Percentiles rank a stretch among this genome's conserved stretches.
Evolutionary conservation across 2,329 filamentous ascomycete genomes (phyloP).

Genomic region (Nothopassalora personata): DNA sequence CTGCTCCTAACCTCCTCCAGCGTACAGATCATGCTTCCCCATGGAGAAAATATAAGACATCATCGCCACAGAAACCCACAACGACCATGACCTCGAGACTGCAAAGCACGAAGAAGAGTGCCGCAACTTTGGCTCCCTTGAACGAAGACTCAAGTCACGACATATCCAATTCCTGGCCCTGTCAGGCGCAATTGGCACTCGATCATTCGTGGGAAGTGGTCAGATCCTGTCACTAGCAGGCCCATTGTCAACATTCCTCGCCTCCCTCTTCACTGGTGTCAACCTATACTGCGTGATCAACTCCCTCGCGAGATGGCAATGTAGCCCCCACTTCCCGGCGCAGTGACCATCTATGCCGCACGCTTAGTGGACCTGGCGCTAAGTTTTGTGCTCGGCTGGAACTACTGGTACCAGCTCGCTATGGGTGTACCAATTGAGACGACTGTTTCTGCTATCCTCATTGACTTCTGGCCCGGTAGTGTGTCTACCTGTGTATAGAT

Average conservation of each 20-base stretch:
- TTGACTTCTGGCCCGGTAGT: slow-evolving; percentile 31
- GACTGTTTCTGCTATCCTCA: slow-evolving; percentile 29
- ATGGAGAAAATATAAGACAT: neutral
- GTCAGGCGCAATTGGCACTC: slow-evolving; percentile 35
- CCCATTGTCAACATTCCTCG: slow-evolving; percentile 35
- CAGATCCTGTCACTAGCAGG: slow-evolving; percentile 25
- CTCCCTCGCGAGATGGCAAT: slow-evolving; percentile 52
- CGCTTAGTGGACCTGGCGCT: slow-evolving; percentile 39
- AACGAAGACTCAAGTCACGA: slow-evolving; percentile 54
- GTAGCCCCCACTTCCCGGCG: slow-evolving; percentile 45
- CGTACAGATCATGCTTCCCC: too few species aligned
- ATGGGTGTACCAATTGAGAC: slow-evolving; percentile 36
- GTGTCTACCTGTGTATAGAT: slow-evolving; percentile 42
- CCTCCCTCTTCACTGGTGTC: slow-evolving; percentile 34
- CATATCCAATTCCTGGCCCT: slow-evolving; percentile 59
- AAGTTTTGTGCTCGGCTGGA: slow-evolving; percentile 43
- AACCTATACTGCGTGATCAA: slow-evolving; percentile 42
- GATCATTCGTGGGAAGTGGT: slow-evolving; percentile 29
- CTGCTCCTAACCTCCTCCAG: too few species aligned
- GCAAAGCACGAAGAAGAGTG: neutral
- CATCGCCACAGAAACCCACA: neutral
- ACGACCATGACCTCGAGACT: slow-evolving; percentile 1
- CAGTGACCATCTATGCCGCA: slow-evolving; percentile 8
- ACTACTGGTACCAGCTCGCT: slow-evolving; percentile 44
- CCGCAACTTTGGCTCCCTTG: slow-evolving; percentile 12